Base-by-base conservation (phyloP, 176 grass and related monocot genomes). In the Carex cristatella region DNA sequence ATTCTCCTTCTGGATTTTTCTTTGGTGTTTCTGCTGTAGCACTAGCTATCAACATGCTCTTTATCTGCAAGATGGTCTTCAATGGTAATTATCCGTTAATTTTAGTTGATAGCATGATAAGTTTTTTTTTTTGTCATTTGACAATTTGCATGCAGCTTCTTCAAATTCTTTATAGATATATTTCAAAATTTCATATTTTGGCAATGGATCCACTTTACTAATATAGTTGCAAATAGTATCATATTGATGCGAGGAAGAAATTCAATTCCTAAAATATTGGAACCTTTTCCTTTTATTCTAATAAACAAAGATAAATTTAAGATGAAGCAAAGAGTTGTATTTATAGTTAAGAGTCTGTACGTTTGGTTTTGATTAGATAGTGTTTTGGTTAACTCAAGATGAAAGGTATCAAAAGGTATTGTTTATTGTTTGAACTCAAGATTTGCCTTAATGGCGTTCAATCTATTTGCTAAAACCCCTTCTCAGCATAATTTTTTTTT, bases 51-150 rank as follows among this genome's bases (percentile, higher is more conserved):
- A 99, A 99, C 85, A 99, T 95, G 91, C 90, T 99, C 57, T 99
- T 99, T 81, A 95, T 99, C 84, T 95, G 96, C 83, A 95, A 93
- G 91, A 94, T 99, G 86, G 85, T 99, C 61, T 99, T 99, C 60
- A 95, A 90, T 91, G 96, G 96, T 99, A 99, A 89, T 30, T 44
- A 69, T 75, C 19, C 10, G 38, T 54, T 40, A 12, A 18, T 46
- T 61, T 64, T 37, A 19, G 35, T 61, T 78, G 69, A 28, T 51
- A 81, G 54, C 19, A 33, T 66, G 31, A 42, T 49, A 53, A 46
- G 1, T 3, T 40, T 49, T 77, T 16, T 18, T 73, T 73, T 42
- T 73, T 49, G 40, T 73, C 69, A 55, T 53, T 55, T 77, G 73
- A 32, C 46, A 56, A 55, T 77, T 55, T 77, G 8, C 49, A 14